A percentile compares a stretch with the other conserved stretches of the same genome.
Evolutionary conservation across 371 early-diverging fungal genomes (phyloP).

Genomic region (Massospora cicadina): DNA sequence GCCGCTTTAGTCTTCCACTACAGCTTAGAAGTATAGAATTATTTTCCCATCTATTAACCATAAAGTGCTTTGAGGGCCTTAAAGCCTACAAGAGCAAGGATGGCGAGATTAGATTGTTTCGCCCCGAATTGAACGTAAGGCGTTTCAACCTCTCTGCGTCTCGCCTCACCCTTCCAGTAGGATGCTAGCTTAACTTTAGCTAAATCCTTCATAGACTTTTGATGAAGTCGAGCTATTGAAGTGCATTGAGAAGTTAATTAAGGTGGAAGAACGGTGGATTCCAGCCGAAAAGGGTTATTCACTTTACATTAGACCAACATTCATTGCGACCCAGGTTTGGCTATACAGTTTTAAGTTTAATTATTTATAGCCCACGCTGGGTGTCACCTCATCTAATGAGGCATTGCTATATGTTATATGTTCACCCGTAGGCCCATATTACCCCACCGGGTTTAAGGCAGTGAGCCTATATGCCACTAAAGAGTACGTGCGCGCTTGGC

Average conservation of each 20-base stretch:
- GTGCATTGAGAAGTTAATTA: constrained; percentile 65
- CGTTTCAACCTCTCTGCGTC: constrained; percentile 52
- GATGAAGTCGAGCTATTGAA: constrained; percentile 62
- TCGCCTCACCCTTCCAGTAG: constrained; percentile 65
- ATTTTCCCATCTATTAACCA: background rate
- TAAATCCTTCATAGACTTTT: constrained; percentile 29
- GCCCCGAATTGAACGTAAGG: constrained; percentile 82
- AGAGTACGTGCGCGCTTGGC: constrained; percentile 88
- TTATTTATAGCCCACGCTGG: constrained; percentile 18
- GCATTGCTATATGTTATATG: constrained; percentile 78
- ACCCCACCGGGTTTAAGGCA: constrained; percentile 82
- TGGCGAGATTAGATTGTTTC: constrained; percentile 66
- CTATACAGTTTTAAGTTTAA: background rate
- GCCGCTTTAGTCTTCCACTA: constrained; percentile 86
- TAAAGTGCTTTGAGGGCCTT: constrained; percentile 70
- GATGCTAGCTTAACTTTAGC: constrained; percentile 12
- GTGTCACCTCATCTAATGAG: constrained; percentile 46
- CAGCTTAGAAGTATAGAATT: constrained; percentile 37
- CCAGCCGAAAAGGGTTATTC: constrained; percentile 83
- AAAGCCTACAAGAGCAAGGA: constrained; percentile 75
- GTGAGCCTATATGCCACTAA: constrained; percentile 69
- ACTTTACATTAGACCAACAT: constrained; percentile 84
- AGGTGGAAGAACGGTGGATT: constrained; percentile 72
- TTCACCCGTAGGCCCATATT: constrained; percentile 95
- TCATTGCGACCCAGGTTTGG: constrained; percentile 87